Conservation (phyloP, 148 eudicot species). For the Cornus suecica region DNA sequence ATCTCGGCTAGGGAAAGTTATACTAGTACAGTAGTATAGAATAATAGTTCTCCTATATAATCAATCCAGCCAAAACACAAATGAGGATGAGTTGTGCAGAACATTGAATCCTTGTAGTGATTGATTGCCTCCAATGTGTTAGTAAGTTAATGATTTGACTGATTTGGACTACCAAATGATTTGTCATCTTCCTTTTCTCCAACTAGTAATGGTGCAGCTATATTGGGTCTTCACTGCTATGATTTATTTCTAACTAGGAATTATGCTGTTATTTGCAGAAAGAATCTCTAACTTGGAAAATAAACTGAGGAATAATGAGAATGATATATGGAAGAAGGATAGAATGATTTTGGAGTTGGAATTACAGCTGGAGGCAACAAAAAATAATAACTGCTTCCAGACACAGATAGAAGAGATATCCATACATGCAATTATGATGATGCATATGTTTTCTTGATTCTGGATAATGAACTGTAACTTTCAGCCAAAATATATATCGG, state of each 20-base stretch:
- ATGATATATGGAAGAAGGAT: constrained; percentile 44
- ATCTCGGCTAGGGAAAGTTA: too few species aligned
- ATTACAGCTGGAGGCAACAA: constrained; percentile 44
- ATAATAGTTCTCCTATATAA: neutral
- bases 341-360: constrained; percentile 40
- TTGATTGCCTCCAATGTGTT: neutral
- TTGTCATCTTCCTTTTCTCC: neutral
- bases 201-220: neutral
- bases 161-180: neutral
- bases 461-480: neutral
- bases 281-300: constrained; percentile 45
- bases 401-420: constrained; percentile 50
- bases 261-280: constrained; percentile 28
- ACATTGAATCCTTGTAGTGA: neutral
- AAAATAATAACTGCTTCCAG: constrained; percentile 23
- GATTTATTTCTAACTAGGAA: neutral
- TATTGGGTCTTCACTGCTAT: neutral
- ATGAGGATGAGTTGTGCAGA: neutral
- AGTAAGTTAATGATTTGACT: neutral
- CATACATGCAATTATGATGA: constrained; percentile 15
- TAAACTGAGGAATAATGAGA: constrained; percentile 35
- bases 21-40: neutral
- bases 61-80: neutral
- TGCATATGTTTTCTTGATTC: neutral
- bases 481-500: neutral